Base-by-base conservation (phyloP, 2,329 filamentous ascomycete genomes). In the Pseudogymnoascus sp. region DNA sequence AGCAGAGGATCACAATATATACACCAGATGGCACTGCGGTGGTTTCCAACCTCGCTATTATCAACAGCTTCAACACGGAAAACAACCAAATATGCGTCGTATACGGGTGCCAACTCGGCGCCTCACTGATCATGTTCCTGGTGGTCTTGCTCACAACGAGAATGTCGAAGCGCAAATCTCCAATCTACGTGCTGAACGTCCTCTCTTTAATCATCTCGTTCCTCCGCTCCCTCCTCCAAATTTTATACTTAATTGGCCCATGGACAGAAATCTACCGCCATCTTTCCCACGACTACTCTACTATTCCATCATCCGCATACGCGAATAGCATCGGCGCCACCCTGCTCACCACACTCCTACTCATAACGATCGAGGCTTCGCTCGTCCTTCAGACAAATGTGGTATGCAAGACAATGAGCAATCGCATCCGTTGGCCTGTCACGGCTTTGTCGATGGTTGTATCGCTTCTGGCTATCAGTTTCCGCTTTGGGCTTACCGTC, bases 331-430 rank as follows among this genome's bases (percentile, higher is more conserved):
- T 84, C 57, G 68, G 78, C 8, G 74, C 74, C 2, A 74, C 74
- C 5, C 70, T 82, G 57, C 69, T 84, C 48, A 75, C 74, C 39
- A 69, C 82, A 7, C 58, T 87, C 1, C 73, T 86, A 60, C 72
- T 82, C 41, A 69, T 79, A 41, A 77, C 76, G 56, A 76, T 86
- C 63, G 78, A 85, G 67, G 64, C 74, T 5, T 86, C 83, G 3
- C 75, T 89, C 15, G 75, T 84, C 34, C 70, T 87, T 12, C 85
- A 89, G 67, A 78, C 84, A 8, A 77, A 80, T 57, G 82, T 84
- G n/a, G 79, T 88, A 38, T 84, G 80, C 67, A 74, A 67, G 33
- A 61, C 61, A 12, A 62, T 79, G 41, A 83, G 79, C 0, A 69
- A 69, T 2, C 70, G 72, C 18, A 76, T 79, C 59, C 75, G 77